Conservation (phyloP, 768 basidiomycete species). For the Collybia sp. region DNA sequence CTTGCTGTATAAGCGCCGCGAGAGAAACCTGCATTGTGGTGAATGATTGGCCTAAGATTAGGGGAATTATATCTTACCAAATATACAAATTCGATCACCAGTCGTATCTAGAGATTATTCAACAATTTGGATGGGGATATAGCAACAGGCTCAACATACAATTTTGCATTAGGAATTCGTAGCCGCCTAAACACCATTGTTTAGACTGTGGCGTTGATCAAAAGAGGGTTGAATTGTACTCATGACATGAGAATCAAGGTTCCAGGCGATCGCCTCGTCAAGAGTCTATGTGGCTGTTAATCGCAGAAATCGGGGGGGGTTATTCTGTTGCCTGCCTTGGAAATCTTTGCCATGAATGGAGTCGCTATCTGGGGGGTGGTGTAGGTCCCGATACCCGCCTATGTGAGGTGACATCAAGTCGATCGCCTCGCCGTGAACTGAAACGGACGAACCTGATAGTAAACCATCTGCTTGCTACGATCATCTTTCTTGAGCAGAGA, state of each 20-base stretch:
- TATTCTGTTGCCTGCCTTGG: slow-evolving; percentile 27
- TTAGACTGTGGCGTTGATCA: too few species aligned
- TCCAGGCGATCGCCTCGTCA: slow-evolving; percentile 43
- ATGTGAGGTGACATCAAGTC: not conserved
- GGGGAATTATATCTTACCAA: slow-evolving; percentile 29
- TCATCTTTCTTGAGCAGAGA: slow-evolving; percentile 49
- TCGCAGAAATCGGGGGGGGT: not conserved
- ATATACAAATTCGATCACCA: slow-evolving; percentile 60
- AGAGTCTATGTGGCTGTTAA: slow-evolving; percentile 19
- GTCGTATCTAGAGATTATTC: slow-evolving; percentile 25
- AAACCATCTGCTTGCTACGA: slow-evolving; percentile 43
- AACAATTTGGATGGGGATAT: not conserved
- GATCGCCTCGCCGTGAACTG: not conserved
- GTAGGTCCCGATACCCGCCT: slow-evolving; percentile 56
- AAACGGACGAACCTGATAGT: slow-evolving; percentile 42
- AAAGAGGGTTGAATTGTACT: slow-evolving; percentile 14
- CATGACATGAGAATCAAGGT: slow-evolving; percentile 50
- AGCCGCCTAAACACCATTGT: slow-evolving; percentile 31
- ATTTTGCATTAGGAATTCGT: slow-evolving; percentile 58
- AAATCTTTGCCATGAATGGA: slow-evolving; percentile 36
- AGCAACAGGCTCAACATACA: slow-evolving; percentile 24
- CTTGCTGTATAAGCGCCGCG: slow-evolving; percentile 63
- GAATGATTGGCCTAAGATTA: not conserved
- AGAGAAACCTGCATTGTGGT: slow-evolving; percentile 40
- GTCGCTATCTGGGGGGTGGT: slow-evolving; percentile 38